Percentiles rank a stretch among this genome's conserved stretches.
Evolutionary conservation across 164 flowering plant genomes (phyloP).

Genomic region (Saururus chinensis): DNA sequence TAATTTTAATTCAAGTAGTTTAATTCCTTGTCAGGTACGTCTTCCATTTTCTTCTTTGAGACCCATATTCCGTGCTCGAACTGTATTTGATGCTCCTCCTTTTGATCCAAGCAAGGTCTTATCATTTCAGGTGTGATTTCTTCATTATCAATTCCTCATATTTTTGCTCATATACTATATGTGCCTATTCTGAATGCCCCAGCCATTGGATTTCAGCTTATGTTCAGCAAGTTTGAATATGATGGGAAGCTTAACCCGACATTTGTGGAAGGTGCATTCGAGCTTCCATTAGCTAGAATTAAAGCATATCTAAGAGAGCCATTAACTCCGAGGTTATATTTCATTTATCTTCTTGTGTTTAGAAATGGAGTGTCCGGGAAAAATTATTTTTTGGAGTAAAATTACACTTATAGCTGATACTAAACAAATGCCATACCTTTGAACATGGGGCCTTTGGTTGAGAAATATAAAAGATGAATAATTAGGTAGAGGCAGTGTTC

Average conservation of each 20-base stretch:
- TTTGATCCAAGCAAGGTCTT: slow-evolving; percentile 61
- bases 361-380: not conserved
- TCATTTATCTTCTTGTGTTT: not conserved
- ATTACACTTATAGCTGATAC: too few species aligned
- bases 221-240: slow-evolving; percentile 97
- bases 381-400: too few species aligned
- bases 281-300: slow-evolving; percentile 77
- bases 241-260: slow-evolving; percentile 92
- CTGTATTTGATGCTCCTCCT: slow-evolving; percentile 71
- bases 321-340: slow-evolving; percentile 64
- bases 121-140: slow-evolving; percentile 62
- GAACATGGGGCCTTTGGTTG: too few species aligned
- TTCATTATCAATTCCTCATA: slow-evolving; percentile 1
- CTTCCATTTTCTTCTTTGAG: slow-evolving; percentile 78
- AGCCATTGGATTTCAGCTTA: slow-evolving; percentile 52
- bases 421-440: too few species aligned
- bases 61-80: slow-evolving; percentile 86
- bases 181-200: slow-evolving; percentile 1
- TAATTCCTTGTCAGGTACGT: slow-evolving; percentile 36
- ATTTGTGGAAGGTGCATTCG: slow-evolving; percentile 80
- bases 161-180: not conserved
- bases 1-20: not conserved
- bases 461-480: too few species aligned
- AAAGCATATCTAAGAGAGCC: slow-evolving; percentile 70
- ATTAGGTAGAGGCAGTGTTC: too few species aligned